Evolutionary conservation across 2,329 filamentous ascomycete genomes (phyloP).

Genomic region (Didymella exigua): DNA sequence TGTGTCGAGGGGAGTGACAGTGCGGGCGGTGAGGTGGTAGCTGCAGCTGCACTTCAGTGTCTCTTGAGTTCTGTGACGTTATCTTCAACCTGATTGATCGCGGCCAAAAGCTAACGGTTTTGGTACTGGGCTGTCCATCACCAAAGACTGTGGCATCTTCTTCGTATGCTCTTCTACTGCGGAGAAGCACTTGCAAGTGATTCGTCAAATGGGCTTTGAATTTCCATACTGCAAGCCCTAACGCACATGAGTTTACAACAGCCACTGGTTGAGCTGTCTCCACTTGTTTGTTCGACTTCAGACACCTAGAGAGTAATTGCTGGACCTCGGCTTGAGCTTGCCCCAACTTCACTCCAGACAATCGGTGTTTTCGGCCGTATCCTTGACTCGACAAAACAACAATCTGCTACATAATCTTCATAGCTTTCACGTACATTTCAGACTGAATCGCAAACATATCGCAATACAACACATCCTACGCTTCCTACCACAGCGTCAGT

Average conservation of each 20-base stretch:
- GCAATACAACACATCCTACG: background rate
- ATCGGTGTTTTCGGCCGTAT: slow-evolving; percentile 27
- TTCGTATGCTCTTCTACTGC: too few species aligned
- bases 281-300: background rate
- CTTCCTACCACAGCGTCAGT: background rate
- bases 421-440: background rate
- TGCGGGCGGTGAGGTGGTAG: background rate
- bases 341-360: slow-evolving; percentile 9
- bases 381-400: slow-evolving; percentile 24
- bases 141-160: too few species aligned
- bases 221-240: background rate
- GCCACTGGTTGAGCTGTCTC: background rate
- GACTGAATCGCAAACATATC: too few species aligned
- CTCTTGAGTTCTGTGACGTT: slow-evolving; percentile 20
- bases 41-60: background rate
- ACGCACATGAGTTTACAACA: background rate
- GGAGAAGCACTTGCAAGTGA: slow-evolving; percentile 2
- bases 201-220: background rate
- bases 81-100: slow-evolving; percentile 29
- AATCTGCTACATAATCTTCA: slow-evolving; percentile 9
- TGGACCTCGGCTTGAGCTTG: slow-evolving; percentile 35
- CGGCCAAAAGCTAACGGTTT: background rate
- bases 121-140: too few species aligned
- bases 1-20: slow-evolving; percentile 4
- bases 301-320: slow-evolving; percentile 14